These are phyloP conservation scores for Falciphora oryzae DNA, from an alignment of 2,329 filamentous ascomycete genomes.

Conservation along the genomic window DNA sequence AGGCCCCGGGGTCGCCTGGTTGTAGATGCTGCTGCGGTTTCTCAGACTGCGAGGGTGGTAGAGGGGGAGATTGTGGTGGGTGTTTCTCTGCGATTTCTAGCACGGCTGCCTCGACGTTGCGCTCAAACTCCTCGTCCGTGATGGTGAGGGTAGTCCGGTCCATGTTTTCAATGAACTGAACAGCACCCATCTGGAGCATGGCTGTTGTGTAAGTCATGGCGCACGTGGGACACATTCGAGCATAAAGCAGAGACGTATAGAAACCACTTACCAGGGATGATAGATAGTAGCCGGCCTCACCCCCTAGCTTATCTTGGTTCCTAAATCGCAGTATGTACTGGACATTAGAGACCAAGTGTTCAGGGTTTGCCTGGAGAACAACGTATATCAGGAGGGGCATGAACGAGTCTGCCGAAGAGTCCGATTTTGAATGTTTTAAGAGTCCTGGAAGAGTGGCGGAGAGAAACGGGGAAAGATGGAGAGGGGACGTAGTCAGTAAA, in stretches of 20 bases:
- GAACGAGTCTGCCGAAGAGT: constrained; percentile 94
- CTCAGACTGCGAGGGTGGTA: constrained; percentile 39
- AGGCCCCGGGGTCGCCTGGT: constrained; percentile 33
- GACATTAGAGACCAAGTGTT: constrained; percentile 93
- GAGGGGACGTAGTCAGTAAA: no score
- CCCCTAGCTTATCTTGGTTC: constrained; percentile 93
- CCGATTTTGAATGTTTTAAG: constrained; percentile 83
- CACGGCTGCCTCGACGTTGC: constrained; percentile 92
- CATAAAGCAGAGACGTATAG: neutral
- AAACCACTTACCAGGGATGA: constrained; percentile 66
- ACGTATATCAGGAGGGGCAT: constrained; percentile 94
- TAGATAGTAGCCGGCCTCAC: constrained; percentile 97
- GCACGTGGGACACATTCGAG: neutral
- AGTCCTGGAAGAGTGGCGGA: constrained; percentile 51
- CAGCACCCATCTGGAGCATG: constrained; percentile 68
- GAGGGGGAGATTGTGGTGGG: constrained; percentile 43
- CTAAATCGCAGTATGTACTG: constrained; percentile 97
- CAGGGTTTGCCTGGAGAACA: constrained; percentile 87
- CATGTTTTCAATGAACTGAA: constrained; percentile 95
- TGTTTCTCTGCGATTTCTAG: constrained; percentile 93
- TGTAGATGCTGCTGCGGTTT: constrained; percentile 26
- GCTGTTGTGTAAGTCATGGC: neutral
- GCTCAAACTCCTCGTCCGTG: constrained; percentile 90
- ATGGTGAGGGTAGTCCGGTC: constrained; percentile 92
- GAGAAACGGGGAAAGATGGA: neutral